A percentile compares a stretch with the other conserved stretches of the same genome.
phyloP scores from a whole-genome alignment of 1,284 basidiomycete species.

The Schizophyllum commune region DNA sequence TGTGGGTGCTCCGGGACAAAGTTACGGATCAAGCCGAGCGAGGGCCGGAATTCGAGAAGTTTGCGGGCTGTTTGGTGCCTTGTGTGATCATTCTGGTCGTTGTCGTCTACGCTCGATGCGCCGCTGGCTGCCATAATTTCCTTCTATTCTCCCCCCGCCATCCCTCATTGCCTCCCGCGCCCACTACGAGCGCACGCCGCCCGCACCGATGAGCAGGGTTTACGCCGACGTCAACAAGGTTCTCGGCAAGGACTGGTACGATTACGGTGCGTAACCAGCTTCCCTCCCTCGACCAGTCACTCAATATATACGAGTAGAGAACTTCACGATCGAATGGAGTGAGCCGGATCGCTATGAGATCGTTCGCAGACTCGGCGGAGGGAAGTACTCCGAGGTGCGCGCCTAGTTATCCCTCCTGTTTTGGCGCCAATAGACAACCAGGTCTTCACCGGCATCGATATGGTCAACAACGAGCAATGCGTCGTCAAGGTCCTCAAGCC shows the following conservation, averaged over 20 bases:
- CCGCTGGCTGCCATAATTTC: neutral
- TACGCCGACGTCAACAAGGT: conserved; percentile 40
- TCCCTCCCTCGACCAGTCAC: neutral
- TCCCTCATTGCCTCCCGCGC: neutral
- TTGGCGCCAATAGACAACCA: conserved; percentile 18
- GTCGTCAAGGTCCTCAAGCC: conserved; percentile 90
- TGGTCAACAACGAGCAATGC: conserved; percentile 71
- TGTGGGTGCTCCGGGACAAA: neutral
- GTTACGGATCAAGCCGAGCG: neutral
- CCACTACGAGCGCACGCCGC: neutral
- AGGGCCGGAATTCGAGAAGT: neutral
- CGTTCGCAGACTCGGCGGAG: conserved; percentile 70
- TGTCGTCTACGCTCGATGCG: neutral
- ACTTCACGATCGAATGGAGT: conserved; percentile 68
- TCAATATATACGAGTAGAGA: conserved; percentile 35
- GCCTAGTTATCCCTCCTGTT: neutral
- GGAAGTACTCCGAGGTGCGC: conserved; percentile 69
- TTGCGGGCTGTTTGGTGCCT: neutral
- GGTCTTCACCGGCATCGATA: conserved; percentile 85
- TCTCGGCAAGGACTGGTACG: conserved; percentile 41
- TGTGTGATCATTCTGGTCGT: neutral
- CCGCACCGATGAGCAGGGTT: conserved; percentile 36
- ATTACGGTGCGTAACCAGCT: conserved; percentile 33
- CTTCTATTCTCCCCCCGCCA: neutral
- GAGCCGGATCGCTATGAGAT: conserved; percentile 78